Base-by-base conservation (phyloP, 371 early-diverging fungal genomes). In the Lichtheimia corymbifera region DNA sequence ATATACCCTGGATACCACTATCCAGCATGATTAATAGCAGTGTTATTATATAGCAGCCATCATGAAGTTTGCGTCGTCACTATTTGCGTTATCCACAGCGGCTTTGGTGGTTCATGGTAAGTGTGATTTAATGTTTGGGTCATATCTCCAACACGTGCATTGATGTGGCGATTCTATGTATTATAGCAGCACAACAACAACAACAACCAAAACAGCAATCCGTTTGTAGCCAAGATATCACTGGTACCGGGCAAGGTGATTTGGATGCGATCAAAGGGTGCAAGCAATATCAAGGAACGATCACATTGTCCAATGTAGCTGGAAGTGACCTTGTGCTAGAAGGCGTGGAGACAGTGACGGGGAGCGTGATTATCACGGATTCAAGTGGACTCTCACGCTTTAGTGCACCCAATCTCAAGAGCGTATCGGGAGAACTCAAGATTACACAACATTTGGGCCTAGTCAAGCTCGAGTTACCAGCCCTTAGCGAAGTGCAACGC, bases 391-490 rank as follows among this genome's bases (percentile, higher is more conserved):
- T 84, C 11, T 60, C 60, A 5, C 59, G 58, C 13, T 67, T 87
- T 52, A 59, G 66, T 11, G 74, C 84, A 11, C 77, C 83, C 15
- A 61, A 67, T 9, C 74, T 87, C 27, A 70, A 77, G 53, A 54
- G 63, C 6, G 75, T 82, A 4, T 66, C 73, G 4, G 85, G 84
- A 4, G 47, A 70, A 12, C 65, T 87, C 52, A 64, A 63, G 3
- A 71, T 84, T 44, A 66, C 61, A 50, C 82, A 84, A 50, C 77
- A 84, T 49, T 82, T 80, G 0, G 52, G 63, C n/a, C 63, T 86
- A 35, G 64, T 62, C 12, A 64, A 64, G 42, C 49, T 78, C 18
- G 68, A 68, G 17, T 30, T 80, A 18, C 79, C 87, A 15, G 63
- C 70, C 5, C 61, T 86, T 20, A 66, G 69, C 11, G 64, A 74